These are phyloP conservation scores for Lipomyces japonicus DNA, from an alignment of 805 yeast species.

Conservation along the genomic window DNA sequence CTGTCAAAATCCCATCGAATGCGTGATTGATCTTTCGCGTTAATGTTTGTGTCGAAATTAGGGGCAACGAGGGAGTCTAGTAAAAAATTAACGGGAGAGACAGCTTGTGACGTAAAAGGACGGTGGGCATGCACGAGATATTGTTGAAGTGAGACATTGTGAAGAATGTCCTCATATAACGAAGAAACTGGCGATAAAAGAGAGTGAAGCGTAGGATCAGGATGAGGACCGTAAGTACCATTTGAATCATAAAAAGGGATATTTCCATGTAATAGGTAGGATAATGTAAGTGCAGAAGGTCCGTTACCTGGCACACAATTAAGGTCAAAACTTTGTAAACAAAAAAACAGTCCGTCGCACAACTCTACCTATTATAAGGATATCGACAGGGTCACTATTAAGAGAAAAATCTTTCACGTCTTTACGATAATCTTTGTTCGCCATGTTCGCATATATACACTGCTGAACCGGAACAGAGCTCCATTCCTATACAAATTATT, in stretches of 20 bases:
- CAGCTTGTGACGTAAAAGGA: slow-evolving; percentile 26
- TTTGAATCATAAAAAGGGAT: slow-evolving; percentile 34
- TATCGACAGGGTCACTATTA: too few relatives aligned
- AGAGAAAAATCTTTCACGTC: too few relatives aligned
- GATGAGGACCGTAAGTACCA: slow-evolving; percentile 32
- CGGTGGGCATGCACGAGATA: slow-evolving; percentile 24
- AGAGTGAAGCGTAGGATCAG: slow-evolving; percentile 32
- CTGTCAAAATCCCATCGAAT: slow-evolving; percentile 30
- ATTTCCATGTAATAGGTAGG: slow-evolving; percentile 36
- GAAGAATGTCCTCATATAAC: slow-evolving; percentile 16
- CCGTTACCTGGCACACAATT: slow-evolving; percentile 35
- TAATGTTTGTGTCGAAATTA: slow-evolving; percentile 30
- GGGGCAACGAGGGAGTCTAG: slow-evolving; percentile 34
- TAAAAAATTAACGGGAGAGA: slow-evolving; percentile 31
- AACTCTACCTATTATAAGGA: too few relatives aligned
- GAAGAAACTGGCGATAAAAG: slow-evolving; percentile 17
- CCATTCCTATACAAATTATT: too few relatives aligned
- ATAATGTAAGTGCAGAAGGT: slow-evolving; percentile 36
- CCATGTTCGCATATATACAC: too few relatives aligned
- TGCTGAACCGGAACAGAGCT: too few relatives aligned
- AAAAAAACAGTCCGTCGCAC: too few relatives aligned
- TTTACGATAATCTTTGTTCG: too few relatives aligned
- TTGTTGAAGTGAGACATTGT: slow-evolving; percentile 24
- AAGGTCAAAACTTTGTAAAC: too few relatives aligned
- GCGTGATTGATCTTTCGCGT: slow-evolving; percentile 29